phyloP scores from a whole-genome alignment of 768 basidiomycete genomes.

The Leucocoprinus leucothites region DNA sequence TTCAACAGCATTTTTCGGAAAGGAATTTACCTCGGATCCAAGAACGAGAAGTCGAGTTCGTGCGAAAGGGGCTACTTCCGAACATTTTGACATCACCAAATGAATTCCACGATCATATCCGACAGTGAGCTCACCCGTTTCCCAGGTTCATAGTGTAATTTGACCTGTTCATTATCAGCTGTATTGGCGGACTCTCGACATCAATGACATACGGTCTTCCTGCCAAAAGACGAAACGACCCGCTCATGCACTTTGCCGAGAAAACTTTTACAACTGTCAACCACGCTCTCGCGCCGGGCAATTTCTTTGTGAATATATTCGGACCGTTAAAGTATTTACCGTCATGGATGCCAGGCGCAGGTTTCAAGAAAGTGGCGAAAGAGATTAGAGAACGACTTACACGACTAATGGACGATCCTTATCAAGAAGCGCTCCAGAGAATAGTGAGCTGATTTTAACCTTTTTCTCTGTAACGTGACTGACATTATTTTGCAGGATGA shows the following conservation, averaged over 20 bases:
- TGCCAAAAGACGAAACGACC: neutral
- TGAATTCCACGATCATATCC: neutral
- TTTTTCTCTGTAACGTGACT: neutral
- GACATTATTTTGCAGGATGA: neutral
- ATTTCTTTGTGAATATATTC: slow-evolving; percentile 7
- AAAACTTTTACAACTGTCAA: neutral
- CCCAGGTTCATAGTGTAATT: neutral
- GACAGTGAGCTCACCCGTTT: neutral
- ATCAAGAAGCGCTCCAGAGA: neutral
- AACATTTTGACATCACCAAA: slow-evolving; percentile 1
- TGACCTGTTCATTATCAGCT: neutral
- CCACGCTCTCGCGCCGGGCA: neutral
- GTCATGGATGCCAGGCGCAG: slow-evolving; percentile 12
- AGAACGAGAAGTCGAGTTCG: neutral
- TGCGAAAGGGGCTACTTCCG: neutral
- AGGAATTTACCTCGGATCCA: neutral
- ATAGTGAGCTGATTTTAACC: neutral
- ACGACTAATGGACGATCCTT: slow-evolving; percentile 1
- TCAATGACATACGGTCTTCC: slow-evolving; percentile 11
- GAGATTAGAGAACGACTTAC: neutral
- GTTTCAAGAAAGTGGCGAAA: slow-evolving; percentile 3
- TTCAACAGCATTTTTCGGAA: slow-evolving; percentile 23
- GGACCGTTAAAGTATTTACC: slow-evolving; percentile 8
- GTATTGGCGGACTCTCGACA: neutral
- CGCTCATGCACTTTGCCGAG: neutral